Conservation (phyloP, 306 rosid species). For the Casuarina glauca region DNA sequence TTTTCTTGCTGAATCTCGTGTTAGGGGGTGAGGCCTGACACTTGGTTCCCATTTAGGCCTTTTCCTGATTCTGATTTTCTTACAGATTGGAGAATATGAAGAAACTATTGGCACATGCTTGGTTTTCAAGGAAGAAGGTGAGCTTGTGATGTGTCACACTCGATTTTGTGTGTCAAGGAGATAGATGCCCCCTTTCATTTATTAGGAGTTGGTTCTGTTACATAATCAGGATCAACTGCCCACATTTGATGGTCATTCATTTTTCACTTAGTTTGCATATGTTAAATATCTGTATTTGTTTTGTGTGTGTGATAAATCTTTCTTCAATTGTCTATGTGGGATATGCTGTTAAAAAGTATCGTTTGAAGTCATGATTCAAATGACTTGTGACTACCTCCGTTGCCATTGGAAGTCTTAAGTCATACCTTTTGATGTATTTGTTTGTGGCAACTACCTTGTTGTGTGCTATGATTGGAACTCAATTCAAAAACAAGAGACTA, state of each 20-base stretch:
- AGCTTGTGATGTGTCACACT: not conserved
- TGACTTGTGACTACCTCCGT: no score
- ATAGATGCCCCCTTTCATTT: not conserved
- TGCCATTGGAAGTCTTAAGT: no score
- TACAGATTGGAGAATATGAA: conserved; percentile 74
- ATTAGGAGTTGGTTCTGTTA: not conserved
- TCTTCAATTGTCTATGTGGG: not conserved
- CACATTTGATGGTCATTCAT: not conserved
- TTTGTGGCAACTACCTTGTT: no score
- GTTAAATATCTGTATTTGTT: not conserved
- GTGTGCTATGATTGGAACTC: no score
- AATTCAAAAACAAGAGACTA: no score
- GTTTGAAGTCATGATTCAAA: not conserved
- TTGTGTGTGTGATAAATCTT: not conserved
- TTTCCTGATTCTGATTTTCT: conserved; percentile 15
- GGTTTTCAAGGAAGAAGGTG: conserved; percentile 66
- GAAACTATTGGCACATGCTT: conserved; percentile 77
- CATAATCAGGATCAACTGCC: not conserved
- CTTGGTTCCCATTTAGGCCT: not conserved
- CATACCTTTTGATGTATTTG: no score
- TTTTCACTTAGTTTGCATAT: not conserved
- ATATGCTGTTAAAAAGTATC: not conserved
- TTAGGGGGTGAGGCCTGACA: conserved; percentile 8
- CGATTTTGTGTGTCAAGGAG: not conserved
- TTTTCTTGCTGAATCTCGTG: conserved; percentile 9